Percentiles rank a stretch among this genome's conserved stretches.
phyloP scores from a whole-genome alignment of 192 early-diverging fungal genomes.

The Gryganskiella cystojenkinii region DNA sequence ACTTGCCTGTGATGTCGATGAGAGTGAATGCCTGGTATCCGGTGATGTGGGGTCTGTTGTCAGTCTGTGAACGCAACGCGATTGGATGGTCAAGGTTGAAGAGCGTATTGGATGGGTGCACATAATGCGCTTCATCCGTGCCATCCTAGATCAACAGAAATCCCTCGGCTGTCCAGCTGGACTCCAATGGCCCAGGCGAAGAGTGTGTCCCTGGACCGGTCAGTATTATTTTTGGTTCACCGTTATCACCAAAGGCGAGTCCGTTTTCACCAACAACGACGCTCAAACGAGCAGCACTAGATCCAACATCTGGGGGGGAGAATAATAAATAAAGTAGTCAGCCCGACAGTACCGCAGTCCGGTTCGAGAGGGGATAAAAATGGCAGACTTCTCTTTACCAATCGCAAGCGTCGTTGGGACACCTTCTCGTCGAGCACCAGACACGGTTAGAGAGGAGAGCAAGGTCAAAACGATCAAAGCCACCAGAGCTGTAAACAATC shows the following conservation, averaged over 20 bases:
- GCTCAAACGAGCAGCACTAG: constrained; percentile 16
- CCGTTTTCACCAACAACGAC: constrained; percentile 7
- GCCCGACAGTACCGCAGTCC: background rate
- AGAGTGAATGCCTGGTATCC: constrained; percentile 17
- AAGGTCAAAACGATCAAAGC: constrained; percentile 8
- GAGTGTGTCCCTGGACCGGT: constrained; percentile 19
- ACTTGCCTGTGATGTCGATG: constrained; percentile 12
- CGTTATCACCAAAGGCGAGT: constrained; percentile 5
- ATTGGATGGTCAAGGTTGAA: constrained; percentile 12
- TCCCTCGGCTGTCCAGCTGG: constrained; percentile 22
- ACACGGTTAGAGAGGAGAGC: constrained; percentile 2
- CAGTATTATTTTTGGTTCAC: constrained; percentile 8
- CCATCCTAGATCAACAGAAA: constrained; percentile 17
- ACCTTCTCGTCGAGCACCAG: background rate
- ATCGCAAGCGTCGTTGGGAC: constrained; percentile 13
- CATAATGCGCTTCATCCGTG: constrained; percentile 12
- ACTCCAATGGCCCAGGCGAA: constrained; percentile 6
- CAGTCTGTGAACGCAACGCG: background rate
- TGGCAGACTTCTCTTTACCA: background rate
- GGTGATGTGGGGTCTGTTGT: constrained; percentile 6
- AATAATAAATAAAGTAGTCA: constrained; percentile 5
- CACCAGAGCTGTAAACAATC: constrained; percentile 2
- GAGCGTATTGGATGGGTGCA: constrained; percentile 20
- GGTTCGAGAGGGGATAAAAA: background rate
- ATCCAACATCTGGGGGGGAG: constrained; percentile 6